Evolutionary conservation across 768 basidiomycete species (phyloP), one percentile per base, ranked within the genome.

Genomic region (Suillus luteus): DNA sequence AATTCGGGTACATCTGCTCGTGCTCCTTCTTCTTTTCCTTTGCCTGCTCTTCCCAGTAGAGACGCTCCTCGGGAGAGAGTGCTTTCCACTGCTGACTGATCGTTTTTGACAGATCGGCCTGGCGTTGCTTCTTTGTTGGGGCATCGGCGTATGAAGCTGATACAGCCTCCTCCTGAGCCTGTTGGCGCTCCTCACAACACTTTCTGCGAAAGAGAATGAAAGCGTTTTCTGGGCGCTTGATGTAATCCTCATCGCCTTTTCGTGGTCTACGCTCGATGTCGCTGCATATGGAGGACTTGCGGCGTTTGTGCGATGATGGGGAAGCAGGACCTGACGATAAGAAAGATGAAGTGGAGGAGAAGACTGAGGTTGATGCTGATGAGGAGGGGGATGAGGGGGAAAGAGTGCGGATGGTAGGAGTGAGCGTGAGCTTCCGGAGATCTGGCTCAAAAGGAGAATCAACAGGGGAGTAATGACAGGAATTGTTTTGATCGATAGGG

Each of bases 181-280:
- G 77, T 73, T 89, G 86, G 40, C 86, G 85, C 59, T 90, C 87
- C 75, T 89, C 87, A 76, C 87, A 90, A 76, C 88, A 90, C 70
- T 89, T 86, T 69, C 90, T 84, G 61, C 91, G 85, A 83, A 92
- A 92, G 62, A 92, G 83, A 73, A 92, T 92, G 80, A 92, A 92
- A 9, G 91, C 91, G 70, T 92, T 92, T 77, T 91, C 89, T 2
- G 90, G 91, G 49, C 91, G 86, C 76, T 91, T 91, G 79, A 92
- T 86, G 71, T 92, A 92, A 75, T 90, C 89, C 57, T 89, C 89
- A 75, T 92, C 90, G 68, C 91, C 90, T 79, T 88, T 82, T 74
- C 79, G 81, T 10, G 82, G 76, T 62, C 76, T 68, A 67, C 85
- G 85, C 65, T 87, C 86, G 70, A 77, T 69, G 60, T 73, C 78